These are phyloP conservation scores for Globisporangium paroecandrum DNA, from an alignment of 352 stramenopile species.

Conservation along the genomic window DNA sequence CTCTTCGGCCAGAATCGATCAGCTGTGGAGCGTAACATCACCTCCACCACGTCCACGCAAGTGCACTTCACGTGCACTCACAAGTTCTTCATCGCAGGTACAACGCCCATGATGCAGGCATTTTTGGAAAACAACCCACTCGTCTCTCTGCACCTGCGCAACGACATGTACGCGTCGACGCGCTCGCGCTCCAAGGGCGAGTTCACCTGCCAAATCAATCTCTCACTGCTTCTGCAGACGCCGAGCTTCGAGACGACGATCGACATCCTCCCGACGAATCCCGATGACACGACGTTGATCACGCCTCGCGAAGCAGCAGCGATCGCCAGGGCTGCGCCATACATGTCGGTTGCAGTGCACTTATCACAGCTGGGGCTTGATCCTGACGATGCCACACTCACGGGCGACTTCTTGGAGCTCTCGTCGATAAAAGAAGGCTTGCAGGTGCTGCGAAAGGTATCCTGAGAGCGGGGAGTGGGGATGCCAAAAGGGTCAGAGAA, in stretches of 20 bases:
- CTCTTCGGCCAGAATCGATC: conserved; percentile 53
- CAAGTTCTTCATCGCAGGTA: conserved; percentile 52
- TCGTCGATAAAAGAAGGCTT: conserved; percentile 40
- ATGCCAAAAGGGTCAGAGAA: neutral
- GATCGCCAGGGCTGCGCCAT: conserved; percentile 36
- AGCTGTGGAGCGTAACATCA: conserved; percentile 38
- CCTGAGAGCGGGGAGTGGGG: conserved; percentile 14
- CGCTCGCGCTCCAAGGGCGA: conserved; percentile 36
- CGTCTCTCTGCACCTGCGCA: conserved; percentile 47
- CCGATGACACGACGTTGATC: conserved; percentile 25
- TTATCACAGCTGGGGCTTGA: conserved; percentile 35
- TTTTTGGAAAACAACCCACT: conserved; percentile 33
- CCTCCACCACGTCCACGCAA: conserved; percentile 6
- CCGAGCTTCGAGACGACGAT: conserved; percentile 42
- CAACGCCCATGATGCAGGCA: conserved; percentile 24
- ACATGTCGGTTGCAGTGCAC: conserved; percentile 50
- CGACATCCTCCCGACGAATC: conserved; percentile 34
- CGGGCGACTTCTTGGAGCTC: conserved; percentile 46
- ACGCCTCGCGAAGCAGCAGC: conserved; percentile 52
- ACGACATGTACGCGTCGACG: conserved; percentile 73
- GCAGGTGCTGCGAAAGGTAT: conserved; percentile 57
- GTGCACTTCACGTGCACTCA: conserved; percentile 64
- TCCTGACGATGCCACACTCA: conserved; percentile 29
- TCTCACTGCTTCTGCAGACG: conserved; percentile 32
- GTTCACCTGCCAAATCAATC: conserved; percentile 40